These are phyloP conservation scores for Mycena galericulata DNA, from an alignment of 768 basidiomycete genomes.

Conservation along the genomic window DNA sequence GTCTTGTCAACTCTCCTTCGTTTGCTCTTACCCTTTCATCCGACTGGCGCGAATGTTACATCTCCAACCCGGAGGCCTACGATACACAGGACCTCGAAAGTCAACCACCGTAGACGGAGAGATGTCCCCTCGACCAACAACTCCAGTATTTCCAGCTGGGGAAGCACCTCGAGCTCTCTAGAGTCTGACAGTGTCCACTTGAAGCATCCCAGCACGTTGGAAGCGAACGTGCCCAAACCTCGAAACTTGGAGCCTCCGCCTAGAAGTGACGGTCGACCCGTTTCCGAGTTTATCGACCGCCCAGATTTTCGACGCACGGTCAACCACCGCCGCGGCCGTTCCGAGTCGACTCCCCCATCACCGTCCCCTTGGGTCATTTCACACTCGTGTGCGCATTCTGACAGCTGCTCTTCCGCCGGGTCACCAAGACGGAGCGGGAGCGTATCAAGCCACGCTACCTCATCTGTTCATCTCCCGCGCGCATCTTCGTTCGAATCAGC, in stretches of 20 bases:
- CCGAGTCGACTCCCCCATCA: conserved; percentile 32
- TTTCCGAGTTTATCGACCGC: conserved; percentile 13
- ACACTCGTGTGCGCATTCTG: background rate
- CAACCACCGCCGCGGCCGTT: conserved; percentile 13
- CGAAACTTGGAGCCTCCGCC: conserved; percentile 9
- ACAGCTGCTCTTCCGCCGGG: background rate
- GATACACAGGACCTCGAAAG: background rate
- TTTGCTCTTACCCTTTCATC: conserved; percentile 15
- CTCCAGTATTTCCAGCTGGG: conserved; percentile 21
- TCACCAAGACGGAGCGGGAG: background rate
- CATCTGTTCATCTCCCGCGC: background rate
- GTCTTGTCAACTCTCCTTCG: conserved; percentile 31
- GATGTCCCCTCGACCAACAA: conserved; percentile 12
- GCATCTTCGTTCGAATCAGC: background rate
- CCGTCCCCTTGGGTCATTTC: conserved; percentile 26
- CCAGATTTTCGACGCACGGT: conserved; percentile 17
- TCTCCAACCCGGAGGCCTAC: conserved; percentile 12
- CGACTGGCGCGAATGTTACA: conserved; percentile 22
- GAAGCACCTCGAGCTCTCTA: conserved; percentile 13
- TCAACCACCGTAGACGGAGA: conserved; percentile 2
- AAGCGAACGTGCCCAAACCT: background rate
- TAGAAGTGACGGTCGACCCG: background rate
- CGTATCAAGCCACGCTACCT: background rate
- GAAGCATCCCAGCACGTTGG: background rate
- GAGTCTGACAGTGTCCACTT: background rate